These are phyloP conservation scores for Taiwanofungus camphoratus DNA, from an alignment of 1,284 basidiomycete species.

Conservation along the genomic window DNA sequence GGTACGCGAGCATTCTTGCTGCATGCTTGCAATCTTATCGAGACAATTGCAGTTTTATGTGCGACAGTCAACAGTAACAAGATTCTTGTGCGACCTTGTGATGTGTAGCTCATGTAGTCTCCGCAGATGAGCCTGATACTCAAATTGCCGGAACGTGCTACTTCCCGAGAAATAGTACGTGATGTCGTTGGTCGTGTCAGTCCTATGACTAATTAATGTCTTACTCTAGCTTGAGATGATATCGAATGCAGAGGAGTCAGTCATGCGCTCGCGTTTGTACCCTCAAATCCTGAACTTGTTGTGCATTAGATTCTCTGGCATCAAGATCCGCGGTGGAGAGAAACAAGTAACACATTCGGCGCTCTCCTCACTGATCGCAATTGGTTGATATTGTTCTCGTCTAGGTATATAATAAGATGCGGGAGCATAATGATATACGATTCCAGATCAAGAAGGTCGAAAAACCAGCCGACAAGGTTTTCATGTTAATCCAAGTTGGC, in stretches of 20 bases:
- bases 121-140: constrained; percentile 64
- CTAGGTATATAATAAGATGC: constrained; percentile 60
- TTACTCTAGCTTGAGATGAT: constrained; percentile 55
- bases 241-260: constrained; percentile 64
- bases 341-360: constrained; percentile 42
- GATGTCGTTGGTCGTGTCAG: background rate
- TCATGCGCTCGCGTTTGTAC: background rate
- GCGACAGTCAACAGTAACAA: constrained; percentile 54
- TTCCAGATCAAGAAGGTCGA: constrained; percentile 64
- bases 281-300: background rate
- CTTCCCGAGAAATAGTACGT: constrained; percentile 61
- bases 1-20: constrained; percentile 33
- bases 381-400: constrained; percentile 9
- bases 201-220: constrained; percentile 8
- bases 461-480: constrained; percentile 63
- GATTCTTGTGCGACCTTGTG: background rate
- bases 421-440: constrained; percentile 65
- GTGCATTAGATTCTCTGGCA: constrained; percentile 49
- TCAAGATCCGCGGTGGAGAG: constrained; percentile 65
- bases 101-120: constrained; percentile 1
- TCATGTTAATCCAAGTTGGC: constrained; percentile 65
- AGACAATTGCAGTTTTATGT: constrained; percentile 57
- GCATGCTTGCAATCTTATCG: constrained; percentile 2
- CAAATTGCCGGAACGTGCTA: constrained; percentile 46
- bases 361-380: background rate